These are phyloP conservation scores for Botrytis byssoidea DNA, from an alignment of 2,329 filamentous ascomycete genomes.

Conservation along the genomic window DNA sequence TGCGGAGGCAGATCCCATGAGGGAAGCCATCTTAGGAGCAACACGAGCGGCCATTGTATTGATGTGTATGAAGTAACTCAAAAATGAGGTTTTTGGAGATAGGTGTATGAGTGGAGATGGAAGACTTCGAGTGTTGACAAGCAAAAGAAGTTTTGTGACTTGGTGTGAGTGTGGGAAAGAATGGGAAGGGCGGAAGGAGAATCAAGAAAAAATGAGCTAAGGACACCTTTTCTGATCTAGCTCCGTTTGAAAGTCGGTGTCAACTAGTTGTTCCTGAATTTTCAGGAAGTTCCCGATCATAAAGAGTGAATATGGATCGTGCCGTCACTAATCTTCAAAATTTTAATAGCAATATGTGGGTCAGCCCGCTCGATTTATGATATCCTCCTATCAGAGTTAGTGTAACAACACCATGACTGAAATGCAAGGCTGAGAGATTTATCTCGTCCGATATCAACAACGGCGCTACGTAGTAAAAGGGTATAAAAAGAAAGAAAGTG, in stretches of 20 bases:
- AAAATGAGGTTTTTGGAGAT: conserved; percentile 25
- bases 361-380: background rate
- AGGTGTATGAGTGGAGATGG: conserved; percentile 21
- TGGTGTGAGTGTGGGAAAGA: conserved; percentile 14
- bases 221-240: conserved; percentile 12
- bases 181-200: conserved; percentile 21
- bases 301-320: background rate
- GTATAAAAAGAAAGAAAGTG: conserved; percentile 1
- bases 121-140: conserved; percentile 18
- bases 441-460: conserved; percentile 7
- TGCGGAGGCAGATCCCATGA: conserved; percentile 59
- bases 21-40: conserved; percentile 73
- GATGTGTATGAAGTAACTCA: conserved; percentile 39
- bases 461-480: conserved; percentile 2
- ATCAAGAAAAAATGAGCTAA: conserved; percentile 18
- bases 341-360: conserved; percentile 10
- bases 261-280: conserved; percentile 3
- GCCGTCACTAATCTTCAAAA: background rate
- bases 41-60: conserved; percentile 80
- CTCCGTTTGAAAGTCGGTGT: conserved; percentile 19
- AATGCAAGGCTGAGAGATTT: conserved; percentile 18
- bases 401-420: conserved; percentile 1
- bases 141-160: conserved; percentile 16
- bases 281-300: background rate
- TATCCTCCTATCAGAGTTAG: conserved; percentile 2